These are phyloP conservation scores for Acacia crassicarpa DNA, from an alignment of 306 rosid species.

Conservation along the genomic window DNA sequence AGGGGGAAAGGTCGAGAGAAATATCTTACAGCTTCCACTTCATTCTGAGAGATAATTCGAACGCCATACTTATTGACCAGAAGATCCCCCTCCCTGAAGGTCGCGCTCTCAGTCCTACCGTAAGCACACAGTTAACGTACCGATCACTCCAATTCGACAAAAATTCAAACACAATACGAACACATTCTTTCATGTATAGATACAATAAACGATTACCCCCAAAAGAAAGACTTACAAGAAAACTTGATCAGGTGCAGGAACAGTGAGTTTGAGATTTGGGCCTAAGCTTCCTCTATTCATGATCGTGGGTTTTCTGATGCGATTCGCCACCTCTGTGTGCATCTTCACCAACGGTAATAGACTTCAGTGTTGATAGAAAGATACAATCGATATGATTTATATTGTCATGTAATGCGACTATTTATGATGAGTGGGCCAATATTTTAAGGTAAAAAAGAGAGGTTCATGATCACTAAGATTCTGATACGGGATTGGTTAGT, in stretches of 20 bases:
- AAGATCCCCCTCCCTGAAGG: constrained; percentile 94
- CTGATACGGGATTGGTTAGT: constrained; percentile 39
- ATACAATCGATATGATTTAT: neutral
- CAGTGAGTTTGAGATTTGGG: constrained; percentile 64
- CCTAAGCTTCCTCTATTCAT: constrained; percentile 74
- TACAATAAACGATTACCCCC: constrained; percentile 2
- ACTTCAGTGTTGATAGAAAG: neutral
- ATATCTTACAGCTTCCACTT: constrained; percentile 74
- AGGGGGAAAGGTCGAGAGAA: neutral
- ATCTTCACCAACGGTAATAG: neutral
- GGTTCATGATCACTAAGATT: neutral
- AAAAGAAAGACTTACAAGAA: constrained; percentile 57
- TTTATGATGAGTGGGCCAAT: neutral
- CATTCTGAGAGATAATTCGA: constrained; percentile 76
- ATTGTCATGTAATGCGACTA: neutral
- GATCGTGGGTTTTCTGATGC: constrained; percentile 29
- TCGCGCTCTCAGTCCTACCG: constrained; percentile 88
- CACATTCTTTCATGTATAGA: constrained; percentile 16
- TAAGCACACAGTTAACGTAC: neutral
- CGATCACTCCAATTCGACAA: constrained; percentile 35
- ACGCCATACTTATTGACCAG: constrained; percentile 93
- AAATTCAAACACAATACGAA: neutral
- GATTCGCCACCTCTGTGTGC: neutral
- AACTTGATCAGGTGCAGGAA: constrained; percentile 70
- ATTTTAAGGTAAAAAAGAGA: neutral